Percentiles rank a stretch among this genome's conserved stretches.
These are phyloP conservation scores for Zygosaccharomyces siamensis DNA, from an alignment of 805 yeast genomes.

Conservation along the genomic window DNA sequence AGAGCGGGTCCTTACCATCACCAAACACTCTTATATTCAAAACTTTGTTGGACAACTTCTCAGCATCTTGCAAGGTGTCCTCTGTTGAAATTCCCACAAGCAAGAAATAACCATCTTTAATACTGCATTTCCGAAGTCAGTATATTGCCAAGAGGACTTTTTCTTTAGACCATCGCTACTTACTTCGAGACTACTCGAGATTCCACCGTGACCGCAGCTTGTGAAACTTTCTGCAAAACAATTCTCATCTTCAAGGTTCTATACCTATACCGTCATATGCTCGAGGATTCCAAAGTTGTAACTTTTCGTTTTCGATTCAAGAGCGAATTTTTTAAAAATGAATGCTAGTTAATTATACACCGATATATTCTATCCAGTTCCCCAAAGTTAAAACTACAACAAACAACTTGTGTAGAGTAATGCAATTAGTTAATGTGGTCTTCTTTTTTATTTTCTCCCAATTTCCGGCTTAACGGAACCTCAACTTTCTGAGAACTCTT, in stretches of 20 bases:
- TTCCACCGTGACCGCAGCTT: constrained; percentile 86
- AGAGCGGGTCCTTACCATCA: constrained; percentile 60
- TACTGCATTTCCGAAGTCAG: constrained; percentile 32
- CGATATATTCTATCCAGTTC: background rate
- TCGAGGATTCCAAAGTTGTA: background rate
- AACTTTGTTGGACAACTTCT: constrained; percentile 62
- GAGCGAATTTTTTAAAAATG: background rate
- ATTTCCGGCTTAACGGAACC: constrained; percentile 2
- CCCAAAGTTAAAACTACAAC: background rate
- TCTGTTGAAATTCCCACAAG: constrained; percentile 78
- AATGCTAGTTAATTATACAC: background rate
- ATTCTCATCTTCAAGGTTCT: constrained; percentile 56
- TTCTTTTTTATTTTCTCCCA: background rate
- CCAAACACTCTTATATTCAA: constrained; percentile 69
- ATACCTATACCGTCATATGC: background rate
- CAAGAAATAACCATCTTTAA: constrained; percentile 68
- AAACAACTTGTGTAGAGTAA: background rate
- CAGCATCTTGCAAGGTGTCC: constrained; percentile 73
- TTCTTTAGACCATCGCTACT: constrained; percentile 9
- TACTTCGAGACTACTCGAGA: constrained; percentile 60
- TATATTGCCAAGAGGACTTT: background rate
- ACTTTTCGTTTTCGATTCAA: background rate
- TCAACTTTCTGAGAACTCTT: constrained; percentile 30
- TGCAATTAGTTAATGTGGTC: background rate
- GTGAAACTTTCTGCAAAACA: constrained; percentile 83